phyloP scores from a whole-genome alignment of 371 early-diverging fungal species.

The Capniomyces stellatus region DNA sequence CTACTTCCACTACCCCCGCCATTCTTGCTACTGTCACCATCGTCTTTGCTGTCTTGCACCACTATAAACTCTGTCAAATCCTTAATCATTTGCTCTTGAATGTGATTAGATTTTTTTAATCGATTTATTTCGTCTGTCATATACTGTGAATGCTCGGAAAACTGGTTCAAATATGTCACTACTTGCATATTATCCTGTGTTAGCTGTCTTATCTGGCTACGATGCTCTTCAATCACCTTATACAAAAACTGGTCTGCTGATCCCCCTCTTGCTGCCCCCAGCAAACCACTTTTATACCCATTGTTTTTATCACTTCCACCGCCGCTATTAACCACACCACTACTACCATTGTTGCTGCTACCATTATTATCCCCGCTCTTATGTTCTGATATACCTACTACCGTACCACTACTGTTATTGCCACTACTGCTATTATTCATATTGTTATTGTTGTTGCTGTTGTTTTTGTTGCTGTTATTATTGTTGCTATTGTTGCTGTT shows the following conservation, averaged over 20 bases:
- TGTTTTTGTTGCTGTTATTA: neutral
- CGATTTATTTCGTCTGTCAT: constrained; percentile 36
- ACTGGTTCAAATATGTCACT: constrained; percentile 25
- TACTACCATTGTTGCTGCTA: too few relatives aligned
- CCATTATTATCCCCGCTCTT: too few relatives aligned
- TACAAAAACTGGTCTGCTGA: constrained; percentile 10
- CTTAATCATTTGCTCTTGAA: constrained; percentile 42
- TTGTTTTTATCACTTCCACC: too few relatives aligned
- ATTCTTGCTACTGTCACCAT: too few relatives aligned
- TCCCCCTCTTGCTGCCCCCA: too few relatives aligned
- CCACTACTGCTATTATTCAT: too few relatives aligned
- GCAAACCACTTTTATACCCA: too few relatives aligned
- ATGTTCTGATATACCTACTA: too few relatives aligned
- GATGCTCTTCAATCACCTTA: constrained; percentile 18
- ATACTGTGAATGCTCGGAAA: constrained; percentile 32
- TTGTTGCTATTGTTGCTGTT: neutral
- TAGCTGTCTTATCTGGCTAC: constrained; percentile 20
- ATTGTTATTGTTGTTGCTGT: neutral
- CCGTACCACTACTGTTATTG: too few relatives aligned
- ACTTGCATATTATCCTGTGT: constrained; percentile 25
- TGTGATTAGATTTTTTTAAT: constrained; percentile 34
- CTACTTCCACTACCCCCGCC: too few relatives aligned
- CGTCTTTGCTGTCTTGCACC: too few relatives aligned
- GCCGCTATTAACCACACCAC: too few relatives aligned
- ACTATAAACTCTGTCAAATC: constrained; percentile 35